Percentiles rank a stretch among this genome's conserved stretches.
Conservation (phyloP, 176 grass and related monocot species). For the Musa itinerans region DNA sequence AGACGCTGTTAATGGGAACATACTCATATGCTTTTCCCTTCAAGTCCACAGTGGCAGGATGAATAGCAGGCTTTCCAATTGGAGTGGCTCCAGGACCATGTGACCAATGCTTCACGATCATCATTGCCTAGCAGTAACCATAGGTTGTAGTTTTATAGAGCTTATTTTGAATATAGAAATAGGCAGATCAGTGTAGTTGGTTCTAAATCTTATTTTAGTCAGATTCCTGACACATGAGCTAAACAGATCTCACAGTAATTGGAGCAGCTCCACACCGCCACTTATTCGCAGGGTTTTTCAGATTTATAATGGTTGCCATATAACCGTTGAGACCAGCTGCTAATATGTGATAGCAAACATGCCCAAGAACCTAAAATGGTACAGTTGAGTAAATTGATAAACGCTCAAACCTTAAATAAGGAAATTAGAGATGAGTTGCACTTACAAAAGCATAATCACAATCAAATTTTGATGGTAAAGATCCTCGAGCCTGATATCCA, state of each 20-base stretch:
- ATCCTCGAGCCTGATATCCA: constrained; percentile 96
- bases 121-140: constrained; percentile 61
- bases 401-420: background rate
- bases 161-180: constrained; percentile 1
- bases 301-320: constrained; percentile 96
- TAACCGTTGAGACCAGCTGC: constrained; percentile 89
- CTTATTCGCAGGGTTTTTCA: constrained; percentile 87
- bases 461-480: constrained; percentile 92
- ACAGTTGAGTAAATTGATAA: background rate
- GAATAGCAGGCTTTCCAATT: constrained; percentile 92
- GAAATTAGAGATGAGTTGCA: background rate
- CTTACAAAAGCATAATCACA: constrained; percentile 95
- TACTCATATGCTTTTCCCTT: constrained; percentile 99
- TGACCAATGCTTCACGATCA: constrained; percentile 85
- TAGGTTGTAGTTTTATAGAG: background rate
- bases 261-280: constrained; percentile 95
- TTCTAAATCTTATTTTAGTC: background rate
- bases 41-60: constrained; percentile 71
- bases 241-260: constrained; percentile 54
- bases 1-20: constrained; percentile 17
- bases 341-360: constrained; percentile 88
- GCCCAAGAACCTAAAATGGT: constrained; percentile 70
- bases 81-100: constrained; percentile 48
- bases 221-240: background rate
- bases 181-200: background rate